phyloP scores from a whole-genome alignment of 805 yeast genomes.

The Ogataea neopini region DNA sequence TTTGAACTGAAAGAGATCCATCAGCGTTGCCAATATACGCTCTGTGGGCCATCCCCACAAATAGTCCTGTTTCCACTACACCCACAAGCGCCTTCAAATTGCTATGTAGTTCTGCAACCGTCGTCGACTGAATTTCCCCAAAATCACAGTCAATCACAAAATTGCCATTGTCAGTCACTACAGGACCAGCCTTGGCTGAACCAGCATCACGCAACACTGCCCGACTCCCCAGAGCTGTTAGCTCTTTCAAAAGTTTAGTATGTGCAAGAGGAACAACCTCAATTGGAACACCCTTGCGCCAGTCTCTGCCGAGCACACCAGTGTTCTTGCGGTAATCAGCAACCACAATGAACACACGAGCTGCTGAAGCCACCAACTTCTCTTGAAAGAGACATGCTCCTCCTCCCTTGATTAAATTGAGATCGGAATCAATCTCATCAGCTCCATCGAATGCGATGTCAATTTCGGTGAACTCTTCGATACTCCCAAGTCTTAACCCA shows the following conservation, averaged over 20 bases:
- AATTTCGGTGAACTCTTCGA: conserved; percentile 78
- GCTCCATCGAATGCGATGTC: conserved; percentile 98
- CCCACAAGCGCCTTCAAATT: conserved; percentile 78
- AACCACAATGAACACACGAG: conserved; percentile 78
- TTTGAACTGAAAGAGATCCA: conserved; percentile 45
- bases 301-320: conserved; percentile 65
- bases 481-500: conserved; percentile 72
- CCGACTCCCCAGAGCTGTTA: conserved; percentile 62
- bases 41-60: conserved; percentile 68
- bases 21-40: conserved; percentile 88
- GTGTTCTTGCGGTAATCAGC: conserved; percentile 91
- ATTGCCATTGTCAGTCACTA: conserved; percentile 93
- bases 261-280: conserved; percentile 90
- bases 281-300: conserved; percentile 92
- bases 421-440: conserved; percentile 81
- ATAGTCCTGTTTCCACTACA: conserved; percentile 94
- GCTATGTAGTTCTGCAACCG: conserved; percentile 53
- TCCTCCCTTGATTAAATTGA: conserved; percentile 95
- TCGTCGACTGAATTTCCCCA: conserved; percentile 60
- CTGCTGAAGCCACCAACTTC: conserved; percentile 85
- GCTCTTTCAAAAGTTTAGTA: conserved; percentile 66
- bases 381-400: conserved; percentile 98
- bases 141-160: conserved; percentile 91
- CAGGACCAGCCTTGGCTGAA: conserved; percentile 93
- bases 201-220: conserved; percentile 81